phyloP scores from a whole-genome alignment of 1,139 yeast genomes.

The Diutina sp. region DNA sequence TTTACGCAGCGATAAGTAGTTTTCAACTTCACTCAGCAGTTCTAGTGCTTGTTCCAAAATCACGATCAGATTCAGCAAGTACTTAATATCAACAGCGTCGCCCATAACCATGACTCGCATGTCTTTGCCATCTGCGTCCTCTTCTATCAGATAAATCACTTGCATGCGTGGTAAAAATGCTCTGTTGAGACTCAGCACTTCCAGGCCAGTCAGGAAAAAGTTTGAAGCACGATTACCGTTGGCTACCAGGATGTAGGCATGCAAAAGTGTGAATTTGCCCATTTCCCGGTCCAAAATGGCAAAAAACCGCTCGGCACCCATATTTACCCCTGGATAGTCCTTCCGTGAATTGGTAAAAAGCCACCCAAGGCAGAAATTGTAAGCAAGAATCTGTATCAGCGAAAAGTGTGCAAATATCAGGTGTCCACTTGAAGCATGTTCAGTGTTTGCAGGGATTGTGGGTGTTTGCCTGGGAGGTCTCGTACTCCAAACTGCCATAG shows the following conservation, averaged over 20 bases:
- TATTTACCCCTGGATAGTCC: conserved; percentile 52
- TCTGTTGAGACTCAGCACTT: conserved; percentile 37
- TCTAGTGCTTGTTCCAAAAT: conserved; percentile 33
- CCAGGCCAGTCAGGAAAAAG: conserved; percentile 36
- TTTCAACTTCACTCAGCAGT: conserved; percentile 32
- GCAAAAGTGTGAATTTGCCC: conserved; percentile 54
- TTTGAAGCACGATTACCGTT: conserved; percentile 41
- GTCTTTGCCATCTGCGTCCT: conserved; percentile 10
- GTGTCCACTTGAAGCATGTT: background rate
- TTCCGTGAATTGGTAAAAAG: conserved; percentile 34
- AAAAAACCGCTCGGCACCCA: conserved; percentile 63
- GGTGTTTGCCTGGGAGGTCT: background rate
- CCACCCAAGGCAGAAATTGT: conserved; percentile 70
- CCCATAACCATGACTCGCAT: conserved; percentile 41
- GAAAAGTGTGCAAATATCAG: conserved; percentile 13
- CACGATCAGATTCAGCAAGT: conserved; percentile 38
- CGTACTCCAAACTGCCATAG: background rate
- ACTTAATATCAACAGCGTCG: conserved; percentile 53
- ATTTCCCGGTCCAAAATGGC: conserved; percentile 46
- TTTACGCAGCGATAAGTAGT: conserved; percentile 12
- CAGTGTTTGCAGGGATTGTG: background rate
- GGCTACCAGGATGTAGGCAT: conserved; percentile 55
- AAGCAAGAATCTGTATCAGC: conserved; percentile 47
- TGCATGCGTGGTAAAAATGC: conserved; percentile 62
- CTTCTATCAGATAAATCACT: conserved; percentile 35